A percentile compares a stretch with the other conserved stretches of the same genome.
phyloP scores from a whole-genome alignment of 2,329 filamentous ascomycete species.

The Apiospora marii region DNA sequence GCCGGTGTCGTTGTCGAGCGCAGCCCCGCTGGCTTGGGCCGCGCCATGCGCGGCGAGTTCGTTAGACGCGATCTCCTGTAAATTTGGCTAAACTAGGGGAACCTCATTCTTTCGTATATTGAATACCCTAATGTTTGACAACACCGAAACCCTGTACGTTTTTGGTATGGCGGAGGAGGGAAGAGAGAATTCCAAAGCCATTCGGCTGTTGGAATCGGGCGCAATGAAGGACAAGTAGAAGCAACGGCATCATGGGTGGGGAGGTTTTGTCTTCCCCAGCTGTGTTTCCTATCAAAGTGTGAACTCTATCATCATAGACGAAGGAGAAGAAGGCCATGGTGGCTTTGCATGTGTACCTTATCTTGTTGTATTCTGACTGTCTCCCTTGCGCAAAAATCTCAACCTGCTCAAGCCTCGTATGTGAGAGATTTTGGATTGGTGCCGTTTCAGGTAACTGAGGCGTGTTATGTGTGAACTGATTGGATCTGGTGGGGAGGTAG shows the following conservation, averaged over 20 bases:
- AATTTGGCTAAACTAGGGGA: slow-evolving; percentile 34
- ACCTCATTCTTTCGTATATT: slow-evolving; percentile 1
- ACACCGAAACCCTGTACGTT: slow-evolving; percentile 15
- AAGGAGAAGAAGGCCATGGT: slow-evolving; percentile 2
- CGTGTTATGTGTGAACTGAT: not conserved
- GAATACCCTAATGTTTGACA: slow-evolving; percentile 21
- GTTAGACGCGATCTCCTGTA: slow-evolving; percentile 95
- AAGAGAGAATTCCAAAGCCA: not conserved
- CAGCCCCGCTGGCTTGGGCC: slow-evolving; percentile 89
- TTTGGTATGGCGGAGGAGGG: not conserved
- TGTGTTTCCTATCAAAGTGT: slow-evolving; percentile 11
- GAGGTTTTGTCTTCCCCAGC: not conserved
- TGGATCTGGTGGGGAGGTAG: not conserved
- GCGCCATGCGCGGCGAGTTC: slow-evolving; percentile 94
- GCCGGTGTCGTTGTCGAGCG: slow-evolving; percentile 97
- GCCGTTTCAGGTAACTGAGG: not conserved
- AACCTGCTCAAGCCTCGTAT: not conserved
- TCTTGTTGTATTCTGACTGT: slow-evolving; percentile 15
- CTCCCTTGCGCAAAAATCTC: not conserved
- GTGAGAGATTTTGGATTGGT: not conserved
- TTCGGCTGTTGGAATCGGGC: not conserved
- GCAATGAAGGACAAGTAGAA: not conserved
- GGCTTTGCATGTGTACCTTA: slow-evolving; percentile 21
- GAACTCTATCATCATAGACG: slow-evolving; percentile 16
- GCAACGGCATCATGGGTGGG: not conserved